Conservation (phyloP, 208 protist genomes). For the Vickermania ingenoplastis region DNA sequence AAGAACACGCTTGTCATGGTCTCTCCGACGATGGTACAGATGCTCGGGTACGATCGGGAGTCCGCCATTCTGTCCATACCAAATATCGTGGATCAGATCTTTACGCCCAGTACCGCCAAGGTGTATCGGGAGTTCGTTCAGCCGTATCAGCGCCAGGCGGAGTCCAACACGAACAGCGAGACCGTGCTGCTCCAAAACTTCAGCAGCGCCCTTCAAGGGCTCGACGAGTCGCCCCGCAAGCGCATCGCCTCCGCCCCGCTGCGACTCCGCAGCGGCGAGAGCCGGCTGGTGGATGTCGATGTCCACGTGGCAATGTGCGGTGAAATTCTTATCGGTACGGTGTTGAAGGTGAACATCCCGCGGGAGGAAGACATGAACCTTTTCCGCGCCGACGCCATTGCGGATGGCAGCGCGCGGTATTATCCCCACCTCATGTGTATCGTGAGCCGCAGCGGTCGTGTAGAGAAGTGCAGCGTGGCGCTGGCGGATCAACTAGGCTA, state of each 20-base stretch:
- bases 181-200: neutral
- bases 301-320: conserved; percentile 4
- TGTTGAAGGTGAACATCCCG: neutral
- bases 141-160: conserved; percentile 4
- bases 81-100: conserved; percentile 1
- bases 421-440: conserved; percentile 4
- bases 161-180: neutral
- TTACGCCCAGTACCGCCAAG: conserved; percentile 1
- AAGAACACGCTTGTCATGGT: neutral
- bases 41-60: neutral
- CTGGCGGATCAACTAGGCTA: conserved; percentile 9
- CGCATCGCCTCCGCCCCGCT: neutral
- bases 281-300: neutral
- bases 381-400: neutral
- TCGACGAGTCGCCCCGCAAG: neutral
- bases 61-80: neutral
- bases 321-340: neutral
- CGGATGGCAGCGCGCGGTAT: conserved; percentile 2
- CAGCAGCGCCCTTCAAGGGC: neutral
- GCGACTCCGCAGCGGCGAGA: neutral
- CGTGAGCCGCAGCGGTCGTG: conserved; percentile 1
- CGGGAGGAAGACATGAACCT: neutral
- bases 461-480: neutral
- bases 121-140: conserved; percentile 3
- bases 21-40: neutral